A percentile compares a stretch with the other conserved stretches of the same genome.
Evolutionary conservation across 352 stramenopile species (phyloP).

Genomic region (Phytopythium montanum): DNA sequence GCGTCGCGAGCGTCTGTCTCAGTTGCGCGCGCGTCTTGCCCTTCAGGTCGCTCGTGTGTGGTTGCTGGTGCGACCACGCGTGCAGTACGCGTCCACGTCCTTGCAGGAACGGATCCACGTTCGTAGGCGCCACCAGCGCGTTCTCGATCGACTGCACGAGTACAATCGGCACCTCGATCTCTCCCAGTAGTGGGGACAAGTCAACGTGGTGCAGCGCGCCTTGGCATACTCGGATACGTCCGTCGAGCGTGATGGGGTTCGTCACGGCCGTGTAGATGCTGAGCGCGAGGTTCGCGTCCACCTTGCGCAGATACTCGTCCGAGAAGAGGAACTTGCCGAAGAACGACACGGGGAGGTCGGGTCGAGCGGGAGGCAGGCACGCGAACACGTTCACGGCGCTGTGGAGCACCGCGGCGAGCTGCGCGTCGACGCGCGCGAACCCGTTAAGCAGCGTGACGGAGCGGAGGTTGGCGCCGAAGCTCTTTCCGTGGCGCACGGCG

Average conservation of each 20-base stretch:
- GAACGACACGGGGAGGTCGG: conserved; percentile 87
- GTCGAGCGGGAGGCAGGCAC: conserved; percentile 69
- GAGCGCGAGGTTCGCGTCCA: conserved; percentile 86
- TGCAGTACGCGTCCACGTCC: conserved; percentile 61
- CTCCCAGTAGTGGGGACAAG: conserved; percentile 40
- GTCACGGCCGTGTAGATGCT: conserved; percentile 93
- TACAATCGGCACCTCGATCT: conserved; percentile 73
- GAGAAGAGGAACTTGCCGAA: conserved; percentile 92
- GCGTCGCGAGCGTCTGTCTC: conserved; percentile 38
- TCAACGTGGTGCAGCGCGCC: conserved; percentile 80
- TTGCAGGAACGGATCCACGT: conserved; percentile 89
- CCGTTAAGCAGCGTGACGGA: conserved; percentile 84
- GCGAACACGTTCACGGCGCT: conserved; percentile 81
- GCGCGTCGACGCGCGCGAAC: conserved; percentile 73
- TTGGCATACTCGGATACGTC: conserved; percentile 74
- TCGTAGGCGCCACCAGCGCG: conserved; percentile 80
- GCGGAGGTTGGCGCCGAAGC: conserved; percentile 48
- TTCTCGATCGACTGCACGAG: conserved; percentile 90
- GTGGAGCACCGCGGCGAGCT: conserved; percentile 76
- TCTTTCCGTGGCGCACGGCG: conserved; percentile 38
- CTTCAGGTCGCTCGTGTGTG: conserved; percentile 36
- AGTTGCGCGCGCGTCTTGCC: conserved; percentile 55
- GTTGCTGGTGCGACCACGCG: conserved; percentile 76
- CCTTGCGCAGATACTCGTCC: conserved; percentile 79
- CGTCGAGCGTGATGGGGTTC: conserved; percentile 90